These are phyloP conservation scores for Citropsis articulata DNA, from an alignment of 345 rosid species.

Conservation along the genomic window DNA sequence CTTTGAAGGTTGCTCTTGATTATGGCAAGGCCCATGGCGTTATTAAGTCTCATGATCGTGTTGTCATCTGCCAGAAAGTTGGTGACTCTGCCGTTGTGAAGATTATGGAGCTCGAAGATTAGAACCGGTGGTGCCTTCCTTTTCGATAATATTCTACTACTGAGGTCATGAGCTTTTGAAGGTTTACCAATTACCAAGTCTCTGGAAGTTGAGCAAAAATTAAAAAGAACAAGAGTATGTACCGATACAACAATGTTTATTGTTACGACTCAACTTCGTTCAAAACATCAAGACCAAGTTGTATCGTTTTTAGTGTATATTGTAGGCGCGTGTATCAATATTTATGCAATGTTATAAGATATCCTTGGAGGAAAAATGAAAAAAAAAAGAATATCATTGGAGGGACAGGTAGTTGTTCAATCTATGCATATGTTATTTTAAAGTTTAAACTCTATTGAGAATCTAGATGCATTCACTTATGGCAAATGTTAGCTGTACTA, in stretches of 20 bases:
- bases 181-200: neutral
- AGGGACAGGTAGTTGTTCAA: neutral
- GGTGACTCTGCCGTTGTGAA: slow-evolving; percentile 61
- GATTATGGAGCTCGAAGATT: slow-evolving; percentile 64
- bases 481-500: too few relatives aligned
- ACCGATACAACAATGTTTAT: too few relatives aligned
- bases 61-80: slow-evolving; percentile 62
- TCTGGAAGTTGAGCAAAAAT: too few relatives aligned
- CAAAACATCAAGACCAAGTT: neutral
- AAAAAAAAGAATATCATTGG: too few relatives aligned
- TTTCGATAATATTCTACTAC: neutral
- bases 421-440: too few relatives aligned
- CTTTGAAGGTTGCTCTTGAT: slow-evolving; percentile 61
- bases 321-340: neutral
- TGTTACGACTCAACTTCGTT: neutral
- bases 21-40: slow-evolving; percentile 54
- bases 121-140: neutral
- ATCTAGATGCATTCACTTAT: too few relatives aligned
- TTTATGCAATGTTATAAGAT: neutral
- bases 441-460: too few relatives aligned
- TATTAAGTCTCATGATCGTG: slow-evolving; percentile 57
- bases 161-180: neutral
- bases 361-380: neutral
- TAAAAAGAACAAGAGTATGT: too few relatives aligned
- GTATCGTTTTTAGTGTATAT: neutral